Evolutionary conservation across 129 eudicot genomes (phyloP).

Genomic region (Daucus carota): DH1_v3.0 NC_030386.2:31826001-31826500

Average conservation of each 20-base stretch:
- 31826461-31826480: slow-evolving; percentile 44
- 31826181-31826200: slow-evolving; percentile 55
- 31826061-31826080: slow-evolving; percentile 59
- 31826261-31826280: slow-evolving; percentile 77
- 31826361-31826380: slow-evolving; percentile 88
- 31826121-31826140: slow-evolving; percentile 55
- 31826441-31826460: slow-evolving; percentile 13
- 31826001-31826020: slow-evolving; percentile 68
- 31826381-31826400: slow-evolving; percentile 57
- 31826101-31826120: slow-evolving; percentile 57
- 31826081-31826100: slow-evolving; percentile 96
- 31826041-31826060: slow-evolving; percentile 59
- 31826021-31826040: slow-evolving; percentile 81
- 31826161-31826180: slow-evolving; percentile 83
- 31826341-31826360: slow-evolving; percentile 19
- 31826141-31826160: slow-evolving; percentile 89
- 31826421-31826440: slow-evolving; percentile 35
- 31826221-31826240: slow-evolving; percentile 58
- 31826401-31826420: slow-evolving; percentile 44
- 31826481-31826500: slow-evolving; percentile 87
- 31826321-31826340: slow-evolving; percentile 43
- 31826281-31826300: slow-evolving; percentile 73
- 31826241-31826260: slow-evolving; percentile 80
- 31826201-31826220: slow-evolving; percentile 74
- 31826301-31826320: slow-evolving; percentile 63